Evolutionary conservation across 176 grass and related monocot genomes (phyloP), one percentile per base, ranked within the genome.

Genomic region (Alloteropsis semialata): DNA sequence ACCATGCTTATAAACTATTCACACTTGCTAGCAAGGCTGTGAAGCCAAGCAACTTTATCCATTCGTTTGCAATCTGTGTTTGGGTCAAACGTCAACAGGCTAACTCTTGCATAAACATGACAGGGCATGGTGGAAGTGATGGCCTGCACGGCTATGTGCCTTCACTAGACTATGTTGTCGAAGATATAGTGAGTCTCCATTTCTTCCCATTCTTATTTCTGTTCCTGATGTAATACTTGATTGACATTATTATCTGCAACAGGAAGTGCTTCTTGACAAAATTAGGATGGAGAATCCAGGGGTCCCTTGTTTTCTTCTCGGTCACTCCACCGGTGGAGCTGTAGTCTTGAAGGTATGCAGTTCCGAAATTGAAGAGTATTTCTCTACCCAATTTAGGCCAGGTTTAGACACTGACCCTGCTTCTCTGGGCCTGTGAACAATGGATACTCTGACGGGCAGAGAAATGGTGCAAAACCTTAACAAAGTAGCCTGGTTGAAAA

Each of bases 71-170:
- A 64, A 16, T 2, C n/a, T 50, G 17, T 64, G 43, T 64, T 36
- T 77, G 10, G 3, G n/a, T 65, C 12, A 19, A 76, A 69, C n/a
- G 6, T 69, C 27, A 36, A 28, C 15, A 19, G 2, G 57, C 30
- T 90, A 74, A 87, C 50, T 69, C 53, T 42, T 51, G 29, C 58
- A 67, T 77, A 28, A 77, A 42, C 61, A 58, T 88, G 76, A n/a
- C 73, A 99, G 96, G 96, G 43, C 96, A 99, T 89, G 93, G 96
- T 73, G 96, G 96, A 38, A 99, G 96, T 55, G 96, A 99, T 81
- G 96, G 96, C 75, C 78, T 99, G 51, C 96, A 99, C 78, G 96
- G 96, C 70, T 99, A 99, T 77, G 96, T 99, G 28, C 96, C 96
- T 84, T 96, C 93, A 69, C 69, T 99, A 36, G 87, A 99, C 88